Conservation (phyloP, 768 basidiomycete species). For the Trametes coccinea region DNA sequence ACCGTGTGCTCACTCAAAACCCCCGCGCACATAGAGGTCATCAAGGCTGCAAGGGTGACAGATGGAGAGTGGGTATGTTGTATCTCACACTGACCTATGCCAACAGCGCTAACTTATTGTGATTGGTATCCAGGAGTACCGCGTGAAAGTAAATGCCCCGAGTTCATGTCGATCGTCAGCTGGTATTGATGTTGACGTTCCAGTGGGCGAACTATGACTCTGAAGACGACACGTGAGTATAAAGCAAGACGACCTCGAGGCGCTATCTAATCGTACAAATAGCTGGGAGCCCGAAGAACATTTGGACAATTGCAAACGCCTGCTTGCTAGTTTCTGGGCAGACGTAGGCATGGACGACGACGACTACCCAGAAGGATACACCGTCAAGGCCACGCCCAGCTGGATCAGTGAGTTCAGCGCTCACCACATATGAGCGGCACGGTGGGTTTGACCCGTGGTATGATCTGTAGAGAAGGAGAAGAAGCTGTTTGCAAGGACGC, state of each 20-base stretch:
- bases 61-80: slow-evolving; percentile 54
- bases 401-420: slow-evolving; percentile 56
- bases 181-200: no score
- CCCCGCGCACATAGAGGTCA: slow-evolving; percentile 44
- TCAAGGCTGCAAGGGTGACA: slow-evolving; percentile 56
- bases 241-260: background rate
- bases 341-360: slow-evolving; percentile 57
- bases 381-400: slow-evolving; percentile 40
- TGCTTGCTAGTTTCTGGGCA: slow-evolving; percentile 58
- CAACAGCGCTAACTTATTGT: background rate
- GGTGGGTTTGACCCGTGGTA: no score
- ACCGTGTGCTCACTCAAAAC: background rate
- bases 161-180: no score
- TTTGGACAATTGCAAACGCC: slow-evolving; percentile 53
- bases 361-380: slow-evolving; percentile 53
- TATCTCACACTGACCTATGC: background rate
- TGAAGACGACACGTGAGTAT: slow-evolving; percentile 54
- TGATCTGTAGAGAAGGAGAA: slow-evolving; percentile 40
- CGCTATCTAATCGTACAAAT: background rate
- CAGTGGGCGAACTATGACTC: slow-evolving; percentile 71
- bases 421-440: background rate
- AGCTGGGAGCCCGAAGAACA: slow-evolving; percentile 76
- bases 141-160: slow-evolving; percentile 54
- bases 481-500: slow-evolving; percentile 35
- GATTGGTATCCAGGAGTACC: slow-evolving; percentile 51